These are phyloP conservation scores for Suillus sp. DNA, from an alignment of 768 basidiomycete genomes.

Conservation along the genomic window DNA sequence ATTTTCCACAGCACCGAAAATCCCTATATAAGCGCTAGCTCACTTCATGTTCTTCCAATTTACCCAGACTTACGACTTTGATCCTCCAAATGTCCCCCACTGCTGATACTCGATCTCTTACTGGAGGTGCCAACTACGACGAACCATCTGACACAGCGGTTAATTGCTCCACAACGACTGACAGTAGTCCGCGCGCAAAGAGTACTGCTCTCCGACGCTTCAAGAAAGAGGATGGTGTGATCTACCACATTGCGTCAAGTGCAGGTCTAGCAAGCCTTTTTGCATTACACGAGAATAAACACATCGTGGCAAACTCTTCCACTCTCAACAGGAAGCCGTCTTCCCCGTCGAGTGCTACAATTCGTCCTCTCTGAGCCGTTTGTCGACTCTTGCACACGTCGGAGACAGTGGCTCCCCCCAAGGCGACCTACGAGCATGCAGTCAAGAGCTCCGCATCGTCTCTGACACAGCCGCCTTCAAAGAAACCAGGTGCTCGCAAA, in stretches of 20 bases:
- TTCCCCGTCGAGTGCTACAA: neutral
- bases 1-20: neutral
- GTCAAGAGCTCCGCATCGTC: neutral
- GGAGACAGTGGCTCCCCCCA: neutral
- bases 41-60: neutral
- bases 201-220: neutral
- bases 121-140: neutral
- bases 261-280: neutral
- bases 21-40: neutral
- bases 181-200: neutral
- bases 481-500: neutral
- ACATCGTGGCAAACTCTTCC: too few relatives aligned
- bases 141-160: neutral
- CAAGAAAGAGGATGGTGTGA: constrained; percentile 1
- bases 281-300: neutral
- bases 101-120: neutral
- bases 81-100: neutral
- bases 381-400: neutral
- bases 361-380: neutral
- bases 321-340: neutral
- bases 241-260: neutral
- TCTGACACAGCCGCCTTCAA: neutral
- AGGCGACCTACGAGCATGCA: neutral
- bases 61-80: neutral
- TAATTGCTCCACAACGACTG: neutral